These are phyloP conservation scores for Solanum hybrid DNA, from an alignment of 305 asterid genomes.

Conservation along the genomic window DNA sequence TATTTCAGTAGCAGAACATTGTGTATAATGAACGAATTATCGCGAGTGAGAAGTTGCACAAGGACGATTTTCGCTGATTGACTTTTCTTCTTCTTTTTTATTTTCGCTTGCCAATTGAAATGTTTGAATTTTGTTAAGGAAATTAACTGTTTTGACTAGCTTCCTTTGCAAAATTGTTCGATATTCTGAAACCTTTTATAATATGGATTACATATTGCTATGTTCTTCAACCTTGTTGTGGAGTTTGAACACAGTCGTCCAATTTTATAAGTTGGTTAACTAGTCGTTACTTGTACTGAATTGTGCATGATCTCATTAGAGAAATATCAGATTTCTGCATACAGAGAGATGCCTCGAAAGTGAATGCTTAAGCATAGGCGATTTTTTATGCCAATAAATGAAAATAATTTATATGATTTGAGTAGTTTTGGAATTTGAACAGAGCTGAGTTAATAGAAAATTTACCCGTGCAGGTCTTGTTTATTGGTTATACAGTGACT, in stretches of 20 bases:
- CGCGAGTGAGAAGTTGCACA: neutral
- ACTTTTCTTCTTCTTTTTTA: neutral
- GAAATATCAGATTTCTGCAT: neutral
- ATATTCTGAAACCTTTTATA: neutral
- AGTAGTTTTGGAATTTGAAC: neutral
- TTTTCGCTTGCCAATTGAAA: neutral
- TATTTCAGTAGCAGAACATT: neutral
- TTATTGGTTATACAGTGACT: conserved; percentile 6
- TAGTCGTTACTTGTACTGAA: neutral
- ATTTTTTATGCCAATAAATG: neutral
- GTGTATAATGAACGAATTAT: neutral
- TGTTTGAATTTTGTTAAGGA: too few relatives aligned
- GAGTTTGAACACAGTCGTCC: neutral
- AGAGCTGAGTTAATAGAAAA: neutral
- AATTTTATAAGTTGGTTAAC: neutral
- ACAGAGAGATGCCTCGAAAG: neutral
- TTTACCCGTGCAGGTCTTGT: conserved; percentile 4
- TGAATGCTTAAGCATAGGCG: neutral
- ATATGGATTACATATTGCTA: neutral
- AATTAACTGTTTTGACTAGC: neutral
- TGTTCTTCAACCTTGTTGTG: neutral
- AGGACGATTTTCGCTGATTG: neutral
- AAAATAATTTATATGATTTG: neutral
- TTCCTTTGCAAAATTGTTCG: neutral
- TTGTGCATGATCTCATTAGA: neutral